Base-by-base conservation (phyloP, 441 rosid genomes). In the Pelargonium hybrid region DNA sequence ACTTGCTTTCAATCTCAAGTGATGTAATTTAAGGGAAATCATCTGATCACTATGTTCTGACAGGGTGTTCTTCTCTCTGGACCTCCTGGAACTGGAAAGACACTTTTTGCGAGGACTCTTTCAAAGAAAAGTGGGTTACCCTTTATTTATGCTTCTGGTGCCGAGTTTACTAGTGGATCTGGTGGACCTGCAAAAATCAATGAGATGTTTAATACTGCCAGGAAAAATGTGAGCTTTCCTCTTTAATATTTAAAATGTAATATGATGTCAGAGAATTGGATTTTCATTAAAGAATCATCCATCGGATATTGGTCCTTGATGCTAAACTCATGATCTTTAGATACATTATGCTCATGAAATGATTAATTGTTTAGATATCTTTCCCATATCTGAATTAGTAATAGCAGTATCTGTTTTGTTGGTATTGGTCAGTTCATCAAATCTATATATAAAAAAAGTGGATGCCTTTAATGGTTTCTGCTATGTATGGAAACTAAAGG, bases 81-180 rank as follows among this genome's bases (percentile, higher is more conserved):
- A 77, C 98, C 96, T 70, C 98, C 98, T 75, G 98, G 98, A 79
- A 93, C 98, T n/a, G 98, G 98, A 52, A 93, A 93, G 82, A 93
- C 98, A 57, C 95, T 91, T 75, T 93, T 93, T 86, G 98, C 98
- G 0, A 84, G 98, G 75, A 87, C 98, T 65, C 93, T 93, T 72
- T 84, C 98, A 37, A 93, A 93, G 81, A 92, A 87, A 85, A 87
- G 98, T 83, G 98, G 98, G 63, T 74, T 91, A 78, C 97, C 98
- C 59, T 91, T 93, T 68, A 95, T 93, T 74, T 91, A 88, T 84
- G 97, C 98, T 72, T 91, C 98, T 59, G 98, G 93, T 76, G 98
- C 97, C 1, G 97, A 93, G 87, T 90, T 93, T 76, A 88, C 93
- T 8, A 87, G 96, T 78, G 96, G 90, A 84, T 88, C 87, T 81